Evolutionary conservation across 1,139 yeast genomes (phyloP).

Genomic region (Ashbya aceris): DNA sequence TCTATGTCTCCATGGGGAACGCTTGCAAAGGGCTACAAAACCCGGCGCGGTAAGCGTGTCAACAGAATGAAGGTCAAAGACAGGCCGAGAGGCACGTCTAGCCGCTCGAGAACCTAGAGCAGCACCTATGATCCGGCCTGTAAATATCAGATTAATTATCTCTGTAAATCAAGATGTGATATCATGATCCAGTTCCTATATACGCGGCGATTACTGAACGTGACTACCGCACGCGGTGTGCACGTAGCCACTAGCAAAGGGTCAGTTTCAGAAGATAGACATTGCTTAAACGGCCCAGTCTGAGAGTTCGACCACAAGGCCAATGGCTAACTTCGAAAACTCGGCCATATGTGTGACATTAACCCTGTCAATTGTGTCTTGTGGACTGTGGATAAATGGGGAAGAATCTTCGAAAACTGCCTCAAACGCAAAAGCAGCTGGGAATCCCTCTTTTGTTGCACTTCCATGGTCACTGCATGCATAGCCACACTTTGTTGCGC

Average conservation of each 20-base stretch:
- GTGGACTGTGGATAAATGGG: constrained; percentile 63
- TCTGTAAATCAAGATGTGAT: too few relatives aligned
- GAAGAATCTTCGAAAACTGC: constrained; percentile 54
- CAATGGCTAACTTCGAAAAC: constrained; percentile 67
- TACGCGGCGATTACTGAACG: too few relatives aligned
- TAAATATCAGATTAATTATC: too few relatives aligned
- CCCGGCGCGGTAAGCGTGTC: constrained; percentile 80
- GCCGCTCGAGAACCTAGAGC: background rate
- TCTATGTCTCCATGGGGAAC: constrained; percentile 98
- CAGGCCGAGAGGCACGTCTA: constrained; percentile 52
- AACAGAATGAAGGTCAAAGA: constrained; percentile 82
- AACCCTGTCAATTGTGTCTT: constrained; percentile 75
- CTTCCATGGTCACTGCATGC: constrained; percentile 93
- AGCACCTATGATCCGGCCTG: too few relatives aligned
- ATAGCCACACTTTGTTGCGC: constrained; percentile 76
- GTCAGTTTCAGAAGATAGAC: too few relatives aligned
- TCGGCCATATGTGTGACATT: constrained; percentile 70
- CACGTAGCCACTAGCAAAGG: too few relatives aligned
- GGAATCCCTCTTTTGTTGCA: constrained; percentile 74
- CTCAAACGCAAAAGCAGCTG: constrained; percentile 76
- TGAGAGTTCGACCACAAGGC: constrained; percentile 61
- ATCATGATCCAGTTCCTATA: too few relatives aligned
- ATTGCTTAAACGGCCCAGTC: constrained; percentile 12
- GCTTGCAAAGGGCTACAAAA: constrained; percentile 83
- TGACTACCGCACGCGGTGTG: too few relatives aligned